Percentiles rank a stretch among this genome's conserved stretches.
phyloP scores from a whole-genome alignment of 1,284 basidiomycete species.

The Malassezia cuniculi region DNA sequence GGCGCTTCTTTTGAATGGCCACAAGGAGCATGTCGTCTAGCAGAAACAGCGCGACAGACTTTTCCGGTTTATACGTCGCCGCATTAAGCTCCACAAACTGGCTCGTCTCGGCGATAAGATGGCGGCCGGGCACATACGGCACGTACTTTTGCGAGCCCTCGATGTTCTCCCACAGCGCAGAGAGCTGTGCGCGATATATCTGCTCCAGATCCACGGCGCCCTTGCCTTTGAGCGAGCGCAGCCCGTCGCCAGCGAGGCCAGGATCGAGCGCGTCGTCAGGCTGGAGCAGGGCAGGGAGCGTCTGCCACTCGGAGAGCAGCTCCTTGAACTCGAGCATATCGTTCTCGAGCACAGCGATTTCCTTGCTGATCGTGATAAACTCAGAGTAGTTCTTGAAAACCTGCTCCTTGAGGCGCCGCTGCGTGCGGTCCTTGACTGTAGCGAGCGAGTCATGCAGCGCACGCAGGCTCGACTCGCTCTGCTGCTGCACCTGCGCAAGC shows the following conservation, averaged over 20 bases:
- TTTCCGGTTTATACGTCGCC: constrained; percentile 85
- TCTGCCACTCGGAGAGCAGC: constrained; percentile 74
- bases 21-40: constrained; percentile 83
- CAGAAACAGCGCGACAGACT: constrained; percentile 74
- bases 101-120: constrained; percentile 75
- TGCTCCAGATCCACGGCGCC: constrained; percentile 61
- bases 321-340: constrained; percentile 96
- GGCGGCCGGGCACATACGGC: constrained; percentile 73
- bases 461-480: constrained; percentile 26
- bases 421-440: constrained; percentile 23
- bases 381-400: constrained; percentile 60
- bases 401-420: constrained; percentile 31
- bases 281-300: constrained; percentile 33
- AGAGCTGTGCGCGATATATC: constrained; percentile 85
- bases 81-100: constrained; percentile 74
- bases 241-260: constrained; percentile 10
- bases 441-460: constrained; percentile 19
- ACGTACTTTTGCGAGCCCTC: constrained; percentile 95
- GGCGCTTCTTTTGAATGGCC: constrained; percentile 52
- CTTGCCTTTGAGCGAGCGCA: constrained; percentile 8
- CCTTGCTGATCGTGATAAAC: constrained; percentile 90
- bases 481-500: constrained; percentile 24
- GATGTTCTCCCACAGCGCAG: constrained; percentile 73
- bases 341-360: constrained; percentile 88
- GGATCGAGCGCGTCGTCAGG: constrained; percentile 22